A percentile compares a stretch with the other conserved stretches of the same genome.
Evolutionary conservation across 805 yeast genomes (phyloP).

Genomic region (Metschnikowia drakensbergensis): DNA sequence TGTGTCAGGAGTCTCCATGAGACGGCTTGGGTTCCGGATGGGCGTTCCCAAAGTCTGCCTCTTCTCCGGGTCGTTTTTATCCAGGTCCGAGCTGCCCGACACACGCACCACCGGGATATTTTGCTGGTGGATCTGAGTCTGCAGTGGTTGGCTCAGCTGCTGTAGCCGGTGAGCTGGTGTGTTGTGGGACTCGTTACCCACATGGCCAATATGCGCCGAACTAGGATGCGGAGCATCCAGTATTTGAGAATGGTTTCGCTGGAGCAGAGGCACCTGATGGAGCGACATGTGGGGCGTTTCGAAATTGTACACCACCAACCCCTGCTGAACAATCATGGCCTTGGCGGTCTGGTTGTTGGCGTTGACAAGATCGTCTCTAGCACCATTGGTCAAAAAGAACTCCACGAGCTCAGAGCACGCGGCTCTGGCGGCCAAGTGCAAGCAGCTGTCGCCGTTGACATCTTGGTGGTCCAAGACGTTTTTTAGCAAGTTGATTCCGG

Average conservation of each 20-base stretch:
- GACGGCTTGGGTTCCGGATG: constrained; percentile 11
- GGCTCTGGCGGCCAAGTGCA: constrained; percentile 68
- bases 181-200: neutral
- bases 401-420: constrained; percentile 74
- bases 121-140: neutral
- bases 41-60: constrained; percentile 15
- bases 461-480: constrained; percentile 75
- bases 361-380: constrained; percentile 51
- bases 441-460: constrained; percentile 76
- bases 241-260: neutral
- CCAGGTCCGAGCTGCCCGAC: neutral
- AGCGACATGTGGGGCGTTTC: constrained; percentile 3
- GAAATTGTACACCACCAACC: constrained; percentile 21
- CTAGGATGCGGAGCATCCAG: neutral
- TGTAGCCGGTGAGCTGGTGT: neutral
- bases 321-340: constrained; percentile 40
- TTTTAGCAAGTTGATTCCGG: constrained; percentile 52
- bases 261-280: constrained; percentile 1
- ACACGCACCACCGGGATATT: constrained; percentile 2
- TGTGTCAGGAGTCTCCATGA: constrained; percentile 42
- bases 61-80: neutral
- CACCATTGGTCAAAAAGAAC: constrained; percentile 81
- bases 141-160: neutral
- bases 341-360: constrained; percentile 43
- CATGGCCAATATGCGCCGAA: neutral